Base-by-base conservation (phyloP, 1,139 yeast species). In the Meyerozyma elateridarum region DNA sequence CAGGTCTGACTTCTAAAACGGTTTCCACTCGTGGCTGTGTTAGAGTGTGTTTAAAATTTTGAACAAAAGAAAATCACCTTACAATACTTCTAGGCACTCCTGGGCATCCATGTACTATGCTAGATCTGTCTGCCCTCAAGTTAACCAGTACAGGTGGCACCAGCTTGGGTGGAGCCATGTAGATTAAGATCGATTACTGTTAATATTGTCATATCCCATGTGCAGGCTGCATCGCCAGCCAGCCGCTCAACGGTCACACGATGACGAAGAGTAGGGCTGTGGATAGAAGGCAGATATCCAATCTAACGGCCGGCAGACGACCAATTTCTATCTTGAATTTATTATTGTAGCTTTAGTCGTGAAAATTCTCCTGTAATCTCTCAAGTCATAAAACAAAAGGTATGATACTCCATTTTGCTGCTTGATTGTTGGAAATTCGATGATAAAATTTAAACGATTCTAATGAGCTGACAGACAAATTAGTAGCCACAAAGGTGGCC, bases 401-500 rank as follows among this genome's bases (percentile, higher is more conserved):
- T 9, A 53, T 30, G 11, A 54, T 44, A 13, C 51, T 38, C 45
- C 48, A 52, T 25, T 39, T 34, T 15, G 34, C 48, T 49, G 62
- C 4, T 40, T 56, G 6, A 14, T 40, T 8, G 27, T n/a, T 11
- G 8, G 12, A 11, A 8, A 24, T 15, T 2, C 18, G 17, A 9
- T 24, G 9, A 8, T 87, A 87, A 51, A 61, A 85, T 9, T 51
- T 46, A 44, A 61, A 67, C 1, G 83, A 68, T 47, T 80, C 83
- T 15, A 65, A 44, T 0, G 94, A 81, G 7, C 91, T 77, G 2
- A 75, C 67, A 0, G 76, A 51, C 16, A 88, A 63, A 48, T 82
- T 85, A 4, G 66, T 56, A 5, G 63, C 37, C 2, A 84, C 91
- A 79, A 93, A 85, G 0, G 64, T n/a, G 34, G 70, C 52, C 11